Percentiles rank a stretch among this genome's conserved stretches.
Conservation (phyloP, 768 basidiomycete genomes). For the Coprinopsis strossmayeri region DNA sequence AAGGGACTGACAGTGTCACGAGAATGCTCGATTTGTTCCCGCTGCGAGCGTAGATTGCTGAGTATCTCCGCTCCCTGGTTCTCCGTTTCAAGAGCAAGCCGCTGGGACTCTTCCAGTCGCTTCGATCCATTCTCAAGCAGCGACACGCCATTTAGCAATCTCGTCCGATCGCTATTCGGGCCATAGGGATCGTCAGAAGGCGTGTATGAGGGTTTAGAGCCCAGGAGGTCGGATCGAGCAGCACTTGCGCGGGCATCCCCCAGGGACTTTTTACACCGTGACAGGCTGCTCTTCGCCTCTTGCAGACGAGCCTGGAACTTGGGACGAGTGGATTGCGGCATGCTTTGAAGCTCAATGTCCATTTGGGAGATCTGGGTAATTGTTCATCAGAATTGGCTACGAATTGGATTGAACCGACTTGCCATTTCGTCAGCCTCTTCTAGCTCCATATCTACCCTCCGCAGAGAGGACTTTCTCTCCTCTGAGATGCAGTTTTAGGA, state of each 20-base stretch:
- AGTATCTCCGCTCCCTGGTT: conserved; percentile 92
- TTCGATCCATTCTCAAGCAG: conserved; percentile 79
- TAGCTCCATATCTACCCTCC: conserved; percentile 89
- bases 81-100: conserved; percentile 94
- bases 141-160: conserved; percentile 72
- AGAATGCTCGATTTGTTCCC: conserved; percentile 93
- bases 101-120: conserved; percentile 83
- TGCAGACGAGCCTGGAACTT: conserved; percentile 74
- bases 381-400: background rate
- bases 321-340: conserved; percentile 77
- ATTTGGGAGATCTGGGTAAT: conserved; percentile 84
- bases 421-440: conserved; percentile 99
- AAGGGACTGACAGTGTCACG: conserved; percentile 66
- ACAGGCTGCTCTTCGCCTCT: conserved; percentile 67
- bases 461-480: conserved; percentile 69
- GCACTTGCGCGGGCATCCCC: conserved; percentile 66
- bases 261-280: conserved; percentile 73
- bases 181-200: conserved; percentile 80
- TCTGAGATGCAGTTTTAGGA: conserved; percentile 37
- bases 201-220: conserved; percentile 29
- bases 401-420: conserved; percentile 16
- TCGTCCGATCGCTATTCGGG: conserved; percentile 62
- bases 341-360: conserved; percentile 96
- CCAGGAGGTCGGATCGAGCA: conserved; percentile 75
- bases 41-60: conserved; percentile 73